Conservation (phyloP, 2,329 filamentous ascomycete species). For the Stemphylium lycopersici region DNA sequence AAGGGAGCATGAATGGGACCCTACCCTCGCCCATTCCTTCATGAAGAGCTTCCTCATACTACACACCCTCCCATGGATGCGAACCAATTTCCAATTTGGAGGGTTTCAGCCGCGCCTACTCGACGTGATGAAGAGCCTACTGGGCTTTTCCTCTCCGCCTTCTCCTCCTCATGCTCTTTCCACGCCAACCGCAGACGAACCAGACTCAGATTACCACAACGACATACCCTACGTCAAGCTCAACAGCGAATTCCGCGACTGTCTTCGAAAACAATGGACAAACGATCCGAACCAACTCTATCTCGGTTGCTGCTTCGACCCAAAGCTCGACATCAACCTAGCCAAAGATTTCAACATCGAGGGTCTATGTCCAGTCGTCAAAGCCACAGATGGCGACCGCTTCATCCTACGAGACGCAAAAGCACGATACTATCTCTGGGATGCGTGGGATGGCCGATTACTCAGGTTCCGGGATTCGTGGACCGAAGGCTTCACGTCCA, state of each 20-base stretch:
- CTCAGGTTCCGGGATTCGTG: constrained; percentile 7
- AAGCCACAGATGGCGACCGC: constrained; percentile 1
- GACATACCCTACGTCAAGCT: constrained; percentile 12
- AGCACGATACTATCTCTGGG: constrained; percentile 11
- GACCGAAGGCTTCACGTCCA: constrained; percentile 5
- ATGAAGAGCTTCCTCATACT: not conserved
- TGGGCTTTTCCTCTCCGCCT: not conserved
- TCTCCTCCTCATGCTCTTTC: too few species aligned
- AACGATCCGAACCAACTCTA: constrained; percentile 13
- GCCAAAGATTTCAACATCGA: constrained; percentile 11
- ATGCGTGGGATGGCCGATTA: constrained; percentile 9
- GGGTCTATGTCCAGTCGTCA: constrained; percentile 10
- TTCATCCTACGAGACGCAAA: constrained; percentile 10
- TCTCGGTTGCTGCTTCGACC: constrained; percentile 5
- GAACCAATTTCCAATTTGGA: not conserved
- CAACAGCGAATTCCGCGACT: constrained; percentile 3
- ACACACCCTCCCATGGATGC: not conserved
- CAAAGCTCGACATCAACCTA: not conserved
- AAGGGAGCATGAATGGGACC: not conserved
- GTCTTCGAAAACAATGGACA: constrained; percentile 6
- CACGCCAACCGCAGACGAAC: not conserved
- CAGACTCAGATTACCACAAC: not conserved
- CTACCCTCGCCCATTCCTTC: not conserved
- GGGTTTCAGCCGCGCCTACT: not conserved
- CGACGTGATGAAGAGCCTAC: not conserved